Percentiles rank a stretch among this genome's conserved stretches.
phyloP scores from a whole-genome alignment of 441 rosid genomes.

The Erodium moschatum region DNA sequence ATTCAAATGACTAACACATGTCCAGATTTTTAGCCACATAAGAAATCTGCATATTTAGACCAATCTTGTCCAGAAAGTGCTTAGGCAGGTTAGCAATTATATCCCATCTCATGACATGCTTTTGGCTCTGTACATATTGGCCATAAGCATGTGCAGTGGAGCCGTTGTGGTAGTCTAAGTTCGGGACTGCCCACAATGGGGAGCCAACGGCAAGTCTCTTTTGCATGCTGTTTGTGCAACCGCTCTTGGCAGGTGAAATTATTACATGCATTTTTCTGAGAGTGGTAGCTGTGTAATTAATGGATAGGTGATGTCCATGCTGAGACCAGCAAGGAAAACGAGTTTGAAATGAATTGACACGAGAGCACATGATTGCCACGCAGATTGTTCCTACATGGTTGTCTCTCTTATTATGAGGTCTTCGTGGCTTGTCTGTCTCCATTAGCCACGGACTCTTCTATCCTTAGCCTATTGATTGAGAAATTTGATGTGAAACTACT shows the following conservation, averaged over 20 bases:
- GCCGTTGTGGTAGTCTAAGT: too few species aligned
- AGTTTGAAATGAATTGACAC: not conserved
- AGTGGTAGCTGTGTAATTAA: too few species aligned
- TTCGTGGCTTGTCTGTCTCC: not conserved
- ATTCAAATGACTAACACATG: not conserved
- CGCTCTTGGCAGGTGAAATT: too few species aligned
- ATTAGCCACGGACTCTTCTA: not conserved
- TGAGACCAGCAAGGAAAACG: too few species aligned
- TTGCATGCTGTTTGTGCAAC: too few species aligned
- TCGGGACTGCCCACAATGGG: too few species aligned
- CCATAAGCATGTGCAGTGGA: too few species aligned
- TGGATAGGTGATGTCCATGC: too few species aligned
- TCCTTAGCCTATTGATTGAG: too few species aligned
- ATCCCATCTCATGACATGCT: not conserved
- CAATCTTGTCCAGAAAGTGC: not conserved
- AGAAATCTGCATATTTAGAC: not conserved
- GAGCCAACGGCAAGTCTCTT: too few species aligned
- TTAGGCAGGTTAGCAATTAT: not conserved
- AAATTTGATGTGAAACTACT: not conserved
- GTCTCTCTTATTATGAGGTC: not conserved
- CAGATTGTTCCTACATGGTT: not conserved
- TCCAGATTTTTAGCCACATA: not conserved
- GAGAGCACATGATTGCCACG: not conserved
- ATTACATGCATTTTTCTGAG: too few species aligned
- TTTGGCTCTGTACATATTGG: too few species aligned